These are phyloP conservation scores for Tulasnella sp. DNA, from an alignment of 768 basidiomycete species.

Conservation along the genomic window DNA sequence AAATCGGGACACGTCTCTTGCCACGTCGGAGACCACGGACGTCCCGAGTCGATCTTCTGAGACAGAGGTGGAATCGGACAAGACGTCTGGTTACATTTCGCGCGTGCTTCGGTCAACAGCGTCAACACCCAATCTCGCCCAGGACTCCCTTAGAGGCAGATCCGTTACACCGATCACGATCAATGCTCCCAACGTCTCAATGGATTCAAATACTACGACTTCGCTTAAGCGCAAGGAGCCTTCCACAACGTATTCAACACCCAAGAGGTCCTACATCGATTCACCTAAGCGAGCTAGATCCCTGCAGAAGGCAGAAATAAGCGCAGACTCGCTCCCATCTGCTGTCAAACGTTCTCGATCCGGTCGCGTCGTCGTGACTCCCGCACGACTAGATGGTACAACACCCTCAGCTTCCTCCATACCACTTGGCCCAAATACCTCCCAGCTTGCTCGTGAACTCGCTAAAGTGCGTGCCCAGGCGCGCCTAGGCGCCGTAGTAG, in stretches of 20 bases:
- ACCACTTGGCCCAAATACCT: neutral
- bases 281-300: neutral
- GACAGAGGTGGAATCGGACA: neutral
- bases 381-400: slow-evolving; percentile 4
- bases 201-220: neutral
- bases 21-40: neutral
- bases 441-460: slow-evolving; percentile 7
- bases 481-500: neutral
- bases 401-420: neutral
- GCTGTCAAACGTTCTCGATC: slow-evolving; percentile 10
- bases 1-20: neutral
- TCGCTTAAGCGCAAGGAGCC: neutral
- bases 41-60: neutral
- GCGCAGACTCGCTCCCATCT: too few relatives aligned
- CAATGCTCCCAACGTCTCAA: too few relatives aligned
- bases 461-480: slow-evolving; percentile 9
- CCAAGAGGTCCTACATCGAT: slow-evolving; percentile 3
- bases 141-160: too few relatives aligned
- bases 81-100: too few relatives aligned
- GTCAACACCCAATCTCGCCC: too few relatives aligned
- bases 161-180: too few relatives aligned
- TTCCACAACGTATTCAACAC: neutral
- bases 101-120: too few relatives aligned
- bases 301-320: too few relatives aligned
- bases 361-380: slow-evolving; percentile 7